Evolutionary conservation across 1,284 basidiomycete genomes (phyloP).

Genomic region (Puccinia polysora): DNA sequence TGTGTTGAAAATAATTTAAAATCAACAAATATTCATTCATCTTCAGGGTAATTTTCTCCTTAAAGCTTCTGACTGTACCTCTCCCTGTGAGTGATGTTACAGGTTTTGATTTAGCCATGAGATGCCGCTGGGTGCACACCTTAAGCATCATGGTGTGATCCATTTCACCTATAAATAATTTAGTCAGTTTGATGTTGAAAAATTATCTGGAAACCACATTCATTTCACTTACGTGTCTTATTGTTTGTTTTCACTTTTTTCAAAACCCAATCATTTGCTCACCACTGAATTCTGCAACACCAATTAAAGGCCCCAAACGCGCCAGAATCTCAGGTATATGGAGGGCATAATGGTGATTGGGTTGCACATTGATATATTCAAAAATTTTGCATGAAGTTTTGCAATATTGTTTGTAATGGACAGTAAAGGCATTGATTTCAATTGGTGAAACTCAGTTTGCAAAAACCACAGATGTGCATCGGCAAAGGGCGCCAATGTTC

Average conservation of each 20-base stretch:
- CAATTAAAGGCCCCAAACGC: slow-evolving; percentile 15
- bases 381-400: not conserved
- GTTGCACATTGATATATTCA: slow-evolving; percentile 3
- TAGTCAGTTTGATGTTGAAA: not conserved
- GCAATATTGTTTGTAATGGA: slow-evolving; percentile 13
- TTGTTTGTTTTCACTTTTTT: slow-evolving; percentile 37
- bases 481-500: no score
- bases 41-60: no score
- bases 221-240: slow-evolving; percentile 20
- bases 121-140: no score
- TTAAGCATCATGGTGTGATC: no score
- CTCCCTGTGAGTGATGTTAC: no score
- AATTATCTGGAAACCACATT: not conserved
- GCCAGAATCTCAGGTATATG: slow-evolving; percentile 20
- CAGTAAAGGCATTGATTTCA: no score
- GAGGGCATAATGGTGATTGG: slow-evolving; percentile 24
- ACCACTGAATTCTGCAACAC: slow-evolving; percentile 22
- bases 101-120: no score
- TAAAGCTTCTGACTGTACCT: no score
- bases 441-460: no score
- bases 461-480: no score
- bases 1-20: no score
- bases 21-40: no score
- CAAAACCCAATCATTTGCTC: slow-evolving; percentile 27
- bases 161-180: not conserved